phyloP scores from a whole-genome alignment of 192 early-diverging fungal genomes.

The Coemansia sp. region DNA sequence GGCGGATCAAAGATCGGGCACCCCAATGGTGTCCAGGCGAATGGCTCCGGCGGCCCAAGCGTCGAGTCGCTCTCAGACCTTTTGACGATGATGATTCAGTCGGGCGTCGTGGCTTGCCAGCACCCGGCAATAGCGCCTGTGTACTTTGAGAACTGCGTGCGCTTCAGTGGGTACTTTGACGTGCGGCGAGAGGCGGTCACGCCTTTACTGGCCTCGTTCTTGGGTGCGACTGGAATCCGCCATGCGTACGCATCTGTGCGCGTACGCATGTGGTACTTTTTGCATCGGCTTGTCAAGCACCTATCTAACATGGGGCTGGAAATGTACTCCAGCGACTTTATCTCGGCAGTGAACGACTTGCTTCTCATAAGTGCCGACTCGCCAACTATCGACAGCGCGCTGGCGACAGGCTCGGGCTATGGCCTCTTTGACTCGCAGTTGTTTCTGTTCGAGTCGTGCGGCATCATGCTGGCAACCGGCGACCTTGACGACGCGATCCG shows the following conservation, averaged over 20 bases:
- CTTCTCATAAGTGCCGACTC: conserved; percentile 68
- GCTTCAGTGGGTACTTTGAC: conserved; percentile 50
- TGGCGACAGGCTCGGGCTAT: conserved; percentile 8
- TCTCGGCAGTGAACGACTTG: conserved; percentile 57
- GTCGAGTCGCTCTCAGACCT: conserved; percentile 35
- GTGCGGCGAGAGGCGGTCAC: conserved; percentile 29
- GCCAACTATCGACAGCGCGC: conserved; percentile 20
- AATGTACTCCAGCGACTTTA: conserved; percentile 50
- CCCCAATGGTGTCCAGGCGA: conserved; percentile 12
- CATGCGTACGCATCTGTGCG: conserved; percentile 68
- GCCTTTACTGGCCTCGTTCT: conserved; percentile 40
- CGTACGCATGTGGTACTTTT: conserved; percentile 81
- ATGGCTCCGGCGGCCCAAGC: neutral
- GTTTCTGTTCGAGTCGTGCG: conserved; percentile 89
- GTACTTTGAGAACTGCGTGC: conserved; percentile 47
- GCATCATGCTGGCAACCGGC: conserved; percentile 84
- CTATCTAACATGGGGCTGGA: conserved; percentile 47
- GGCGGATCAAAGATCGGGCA: conserved; percentile 20
- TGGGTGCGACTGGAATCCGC: conserved; percentile 65
- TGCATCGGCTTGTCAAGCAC: conserved; percentile 76
- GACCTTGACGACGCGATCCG: conserved; percentile 65
- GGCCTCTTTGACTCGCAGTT: conserved; percentile 76
- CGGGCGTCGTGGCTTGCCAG: conserved; percentile 22
- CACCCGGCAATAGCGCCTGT: conserved; percentile 40
- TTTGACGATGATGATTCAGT: conserved; percentile 52